A percentile compares a stretch with the other conserved stretches of the same genome.
phyloP scores from a whole-genome alignment of 495 filamentous ascomycete genomes.

The Penicillium soppii region DNA sequence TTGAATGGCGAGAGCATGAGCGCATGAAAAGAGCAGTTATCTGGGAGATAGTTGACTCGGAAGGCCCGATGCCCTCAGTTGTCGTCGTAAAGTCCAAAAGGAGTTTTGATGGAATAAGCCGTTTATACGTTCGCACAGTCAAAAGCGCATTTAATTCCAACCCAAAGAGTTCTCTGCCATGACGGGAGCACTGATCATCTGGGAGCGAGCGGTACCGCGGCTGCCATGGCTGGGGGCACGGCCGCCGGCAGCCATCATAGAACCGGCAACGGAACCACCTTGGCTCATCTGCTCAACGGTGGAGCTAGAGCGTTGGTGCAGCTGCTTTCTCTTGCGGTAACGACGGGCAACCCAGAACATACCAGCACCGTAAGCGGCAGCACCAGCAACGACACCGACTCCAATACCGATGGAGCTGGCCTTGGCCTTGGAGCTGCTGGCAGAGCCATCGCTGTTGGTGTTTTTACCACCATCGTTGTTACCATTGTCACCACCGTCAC shows the following conservation, averaged over 20 bases:
- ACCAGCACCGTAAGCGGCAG: constrained; percentile 91
- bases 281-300: constrained; percentile 51
- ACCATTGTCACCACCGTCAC: constrained; percentile 15
- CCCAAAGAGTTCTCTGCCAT: constrained; percentile 97
- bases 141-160: constrained; percentile 72
- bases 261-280: constrained; percentile 35
- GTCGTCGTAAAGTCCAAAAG: constrained; percentile 3
- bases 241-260: constrained; percentile 40
- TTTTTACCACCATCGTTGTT: constrained; percentile 36
- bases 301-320: constrained; percentile 73
- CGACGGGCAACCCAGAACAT: constrained; percentile 95
- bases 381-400: constrained; percentile 72
- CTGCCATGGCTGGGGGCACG: constrained; percentile 54
- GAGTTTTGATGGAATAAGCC: neutral
- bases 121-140: constrained; percentile 4
- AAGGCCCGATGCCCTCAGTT: neutral
- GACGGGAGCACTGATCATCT: constrained; percentile 79
- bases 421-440: constrained; percentile 51
- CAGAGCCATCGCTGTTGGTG: constrained; percentile 43
- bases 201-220: constrained; percentile 68
- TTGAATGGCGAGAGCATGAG: constrained; percentile 6
- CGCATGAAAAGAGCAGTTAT: constrained; percentile 4
- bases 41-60: neutral
- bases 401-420: constrained; percentile 84
- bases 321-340: constrained; percentile 83